Conservation (phyloP, 1,284 basidiomycete genomes). For the Ustilago trichophora region DNA sequence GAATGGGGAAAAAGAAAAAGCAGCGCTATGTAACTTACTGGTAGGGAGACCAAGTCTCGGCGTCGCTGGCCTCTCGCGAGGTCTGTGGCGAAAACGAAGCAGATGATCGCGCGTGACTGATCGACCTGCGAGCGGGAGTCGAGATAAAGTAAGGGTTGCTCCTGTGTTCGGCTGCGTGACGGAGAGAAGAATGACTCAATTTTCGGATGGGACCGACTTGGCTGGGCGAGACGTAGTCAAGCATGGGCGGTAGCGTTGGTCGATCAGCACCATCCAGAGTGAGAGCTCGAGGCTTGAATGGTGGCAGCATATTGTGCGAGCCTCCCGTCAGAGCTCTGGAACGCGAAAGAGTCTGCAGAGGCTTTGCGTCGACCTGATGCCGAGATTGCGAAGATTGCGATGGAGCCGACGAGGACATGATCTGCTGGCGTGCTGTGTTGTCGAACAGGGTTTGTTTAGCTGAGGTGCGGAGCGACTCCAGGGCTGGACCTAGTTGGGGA, state of each 20-base stretch:
- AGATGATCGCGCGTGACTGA: conserved; percentile 2
- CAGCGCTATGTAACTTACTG: too few species aligned
- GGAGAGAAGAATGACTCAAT: conserved; percentile 3
- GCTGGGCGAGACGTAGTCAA: background rate
- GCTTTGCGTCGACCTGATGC: too few species aligned
- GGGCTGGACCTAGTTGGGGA: background rate
- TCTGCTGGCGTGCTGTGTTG: background rate
- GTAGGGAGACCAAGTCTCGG: background rate
- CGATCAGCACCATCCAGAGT: conserved; percentile 16
- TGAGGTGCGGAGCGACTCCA: background rate
- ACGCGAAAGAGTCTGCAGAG: background rate
- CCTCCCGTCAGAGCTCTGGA: background rate
- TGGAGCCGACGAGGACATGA: background rate
- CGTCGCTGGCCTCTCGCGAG: background rate
- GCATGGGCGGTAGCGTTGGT: conserved; percentile 23
- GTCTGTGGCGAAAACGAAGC: background rate
- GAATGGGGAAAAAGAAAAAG: too few species aligned
- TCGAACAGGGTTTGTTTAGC: background rate
- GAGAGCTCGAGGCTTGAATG: conserved; percentile 19
- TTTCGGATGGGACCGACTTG: conserved; percentile 19
- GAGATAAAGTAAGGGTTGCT: conserved; percentile 23
- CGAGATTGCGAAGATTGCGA: background rate
- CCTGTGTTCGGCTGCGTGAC: conserved; percentile 10
- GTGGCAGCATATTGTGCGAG: conserved; percentile 4
- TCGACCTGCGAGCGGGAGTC: conserved; percentile 1